Conservation (phyloP, 768 basidiomycete species). For the Suillus luteus region DNA sequence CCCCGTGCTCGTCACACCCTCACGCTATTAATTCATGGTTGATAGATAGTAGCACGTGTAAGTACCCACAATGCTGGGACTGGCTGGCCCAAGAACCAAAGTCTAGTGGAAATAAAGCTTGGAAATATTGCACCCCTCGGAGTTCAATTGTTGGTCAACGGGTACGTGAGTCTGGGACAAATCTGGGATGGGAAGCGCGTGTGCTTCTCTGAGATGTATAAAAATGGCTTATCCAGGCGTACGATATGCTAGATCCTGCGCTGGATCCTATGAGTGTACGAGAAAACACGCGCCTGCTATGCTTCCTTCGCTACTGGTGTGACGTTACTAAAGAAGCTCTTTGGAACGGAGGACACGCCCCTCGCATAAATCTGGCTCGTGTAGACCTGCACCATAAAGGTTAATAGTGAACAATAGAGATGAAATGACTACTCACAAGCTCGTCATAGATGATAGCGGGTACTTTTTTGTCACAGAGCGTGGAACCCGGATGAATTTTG, state of each 20-base stretch:
- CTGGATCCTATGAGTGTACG: slow-evolving; percentile 1
- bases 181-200: not conserved
- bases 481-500: slow-evolving; percentile 91
- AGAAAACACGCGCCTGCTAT: slow-evolving; percentile 10
- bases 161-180: not conserved
- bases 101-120: not conserved
- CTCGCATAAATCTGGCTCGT: slow-evolving; percentile 88
- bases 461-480: slow-evolving; percentile 76
- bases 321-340: slow-evolving; percentile 42
- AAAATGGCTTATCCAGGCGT: slow-evolving; percentile 4
- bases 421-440: slow-evolving; percentile 55
- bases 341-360: slow-evolving; percentile 83
- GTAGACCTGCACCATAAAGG: slow-evolving; percentile 53
- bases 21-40: not conserved
- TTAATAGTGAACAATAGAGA: not conserved
- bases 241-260: not conserved
- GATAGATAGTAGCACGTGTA: not conserved
- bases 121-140: not conserved
- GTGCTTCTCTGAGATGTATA: not conserved
- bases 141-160: not conserved
- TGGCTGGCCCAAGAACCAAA: not conserved
- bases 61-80: not conserved
- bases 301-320: slow-evolving; percentile 21
- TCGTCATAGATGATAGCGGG: slow-evolving; percentile 93
- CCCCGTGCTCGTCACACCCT: not conserved